Evolutionary conservation across 2,329 filamentous ascomycete genomes (phyloP).

Genomic region (Teratosphaeria epicoccoides): DNA sequence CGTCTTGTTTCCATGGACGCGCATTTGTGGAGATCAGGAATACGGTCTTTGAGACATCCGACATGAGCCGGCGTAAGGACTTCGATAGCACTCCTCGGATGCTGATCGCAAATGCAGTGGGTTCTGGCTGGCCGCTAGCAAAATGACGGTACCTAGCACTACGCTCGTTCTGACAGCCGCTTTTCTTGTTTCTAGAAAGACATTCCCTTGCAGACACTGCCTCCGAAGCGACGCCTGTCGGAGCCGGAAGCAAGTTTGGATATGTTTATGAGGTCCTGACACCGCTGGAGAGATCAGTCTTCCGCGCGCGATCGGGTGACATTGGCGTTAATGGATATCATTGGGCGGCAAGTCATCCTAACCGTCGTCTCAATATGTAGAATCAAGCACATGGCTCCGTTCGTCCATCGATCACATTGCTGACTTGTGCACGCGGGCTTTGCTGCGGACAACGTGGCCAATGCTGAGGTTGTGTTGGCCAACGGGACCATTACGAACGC

Average conservation of each 20-base stretch:
- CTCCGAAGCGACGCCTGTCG: conserved; percentile 4
- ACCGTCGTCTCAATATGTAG: conserved; percentile 10
- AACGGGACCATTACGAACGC: conserved; percentile 9
- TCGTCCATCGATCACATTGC: conserved; percentile 32
- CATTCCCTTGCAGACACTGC: neutral
- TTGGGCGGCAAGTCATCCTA: conserved; percentile 20
- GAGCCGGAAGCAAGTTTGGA: conserved; percentile 15
- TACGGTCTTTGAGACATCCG: neutral
- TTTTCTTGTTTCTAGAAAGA: neutral
- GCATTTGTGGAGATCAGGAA: too few species aligned
- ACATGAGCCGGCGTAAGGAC: neutral
- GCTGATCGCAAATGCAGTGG: neutral
- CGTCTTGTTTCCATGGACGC: too few species aligned
- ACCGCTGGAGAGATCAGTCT: conserved; percentile 12
- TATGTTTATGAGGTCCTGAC: conserved; percentile 15
- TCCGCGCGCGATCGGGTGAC: conserved; percentile 15
- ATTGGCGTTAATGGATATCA: conserved; percentile 21
- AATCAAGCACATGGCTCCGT: conserved; percentile 8
- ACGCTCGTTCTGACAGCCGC: neutral
- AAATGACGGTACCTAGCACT: neutral
- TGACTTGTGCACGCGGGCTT: conserved; percentile 14
- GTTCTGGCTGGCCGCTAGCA: neutral
- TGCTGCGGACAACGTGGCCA: neutral
- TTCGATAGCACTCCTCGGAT: neutral
- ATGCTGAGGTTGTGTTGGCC: conserved; percentile 17